Percentiles rank a stretch among this genome's conserved stretches.
Evolutionary conservation across 2,329 filamentous ascomycete species (phyloP).

Genomic region (Paracoccidioides brasiliensis): DNA sequence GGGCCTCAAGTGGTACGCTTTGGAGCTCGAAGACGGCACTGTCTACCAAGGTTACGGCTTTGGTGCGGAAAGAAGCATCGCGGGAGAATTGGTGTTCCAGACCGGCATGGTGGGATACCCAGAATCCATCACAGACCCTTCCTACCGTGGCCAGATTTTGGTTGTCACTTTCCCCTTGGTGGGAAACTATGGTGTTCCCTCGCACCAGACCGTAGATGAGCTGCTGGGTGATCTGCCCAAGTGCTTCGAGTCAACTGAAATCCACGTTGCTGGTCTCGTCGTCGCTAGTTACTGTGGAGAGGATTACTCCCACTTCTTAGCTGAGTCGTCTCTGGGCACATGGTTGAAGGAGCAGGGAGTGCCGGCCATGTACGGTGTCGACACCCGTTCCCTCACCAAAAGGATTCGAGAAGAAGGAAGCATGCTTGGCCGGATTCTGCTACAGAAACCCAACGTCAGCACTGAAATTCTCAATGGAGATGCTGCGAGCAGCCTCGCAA

Average conservation of each 20-base stretch:
- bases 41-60: conserved; percentile 94
- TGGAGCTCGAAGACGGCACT: conserved; percentile 86
- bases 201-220: conserved; percentile 70
- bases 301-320: conserved; percentile 89
- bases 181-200: conserved; percentile 95
- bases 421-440: conserved; percentile 84
- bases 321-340: conserved; percentile 73
- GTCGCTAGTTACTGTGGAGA: conserved; percentile 87
- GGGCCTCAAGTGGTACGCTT: conserved; percentile 55
- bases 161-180: conserved; percentile 93
- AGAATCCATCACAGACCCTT: conserved; percentile 81
- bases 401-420: conserved; percentile 86
- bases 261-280: conserved; percentile 86
- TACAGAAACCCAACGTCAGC: conserved; percentile 44
- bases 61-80: conserved; percentile 83
- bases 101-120: conserved; percentile 99
- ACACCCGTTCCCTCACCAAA: conserved; percentile 89
- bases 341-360: conserved; percentile 96
- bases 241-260: conserved; percentile 83
- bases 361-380: conserved; percentile 87
- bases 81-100: conserved; percentile 97
- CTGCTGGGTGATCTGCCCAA: conserved; percentile 76
- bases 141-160: conserved; percentile 85
- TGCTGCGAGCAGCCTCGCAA: conserved; percentile 30
- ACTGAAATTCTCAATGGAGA: conserved; percentile 19